A percentile compares a stretch with the other conserved stretches of the same genome.
Evolutionary conservation across 768 basidiomycete genomes (phyloP).

Genomic region (Pisolithus microcarpus): DNA sequence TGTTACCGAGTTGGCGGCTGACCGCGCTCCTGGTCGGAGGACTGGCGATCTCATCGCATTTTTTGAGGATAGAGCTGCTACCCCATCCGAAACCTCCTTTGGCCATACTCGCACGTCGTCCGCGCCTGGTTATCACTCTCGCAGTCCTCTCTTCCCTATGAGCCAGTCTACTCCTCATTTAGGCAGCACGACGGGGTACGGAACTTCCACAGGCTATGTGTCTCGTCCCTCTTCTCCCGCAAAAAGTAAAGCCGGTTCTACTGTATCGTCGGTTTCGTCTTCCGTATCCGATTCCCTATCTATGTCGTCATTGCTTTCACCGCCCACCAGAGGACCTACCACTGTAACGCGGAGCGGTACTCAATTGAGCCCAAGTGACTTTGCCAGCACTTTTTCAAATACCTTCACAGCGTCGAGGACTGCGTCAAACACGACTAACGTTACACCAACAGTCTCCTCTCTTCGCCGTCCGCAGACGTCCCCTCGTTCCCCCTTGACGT

Average conservation of each 20-base stretch:
- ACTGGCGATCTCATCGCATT: conserved; percentile 68
- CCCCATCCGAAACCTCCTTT: conserved; percentile 28
- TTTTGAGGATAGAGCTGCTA: conserved; percentile 51
- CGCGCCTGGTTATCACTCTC: conserved; percentile 33
- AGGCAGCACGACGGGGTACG: conserved; percentile 28
- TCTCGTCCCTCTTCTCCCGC: conserved; percentile 45
- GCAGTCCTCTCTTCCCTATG: conserved; percentile 23
- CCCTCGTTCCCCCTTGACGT: conserved; percentile 64
- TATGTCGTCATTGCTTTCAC: conserved; percentile 43
- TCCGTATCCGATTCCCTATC: conserved; percentile 19
- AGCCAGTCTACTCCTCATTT: conserved; percentile 37
- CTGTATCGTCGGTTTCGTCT: conserved; percentile 21
- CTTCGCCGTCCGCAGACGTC: conserved; percentile 59
- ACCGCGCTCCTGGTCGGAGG: conserved; percentile 46
- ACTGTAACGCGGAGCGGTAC: conserved; percentile 22
- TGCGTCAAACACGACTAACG: conserved; percentile 18
- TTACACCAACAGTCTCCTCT: conserved; percentile 40
- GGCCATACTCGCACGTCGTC: conserved; percentile 53
- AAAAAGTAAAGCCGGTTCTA: conserved; percentile 34
- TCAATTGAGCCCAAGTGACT: conserved; percentile 31
- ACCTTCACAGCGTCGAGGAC: conserved; percentile 34
- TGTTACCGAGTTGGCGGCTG: conserved; percentile 49
- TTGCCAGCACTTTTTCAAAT: conserved; percentile 31
- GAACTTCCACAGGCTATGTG: conserved; percentile 22
- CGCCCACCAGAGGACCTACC: conserved; percentile 34